These are phyloP conservation scores for Quercus lobata DNA, from an alignment of 331 rosid genomes.

Conservation along the genomic window DNA sequence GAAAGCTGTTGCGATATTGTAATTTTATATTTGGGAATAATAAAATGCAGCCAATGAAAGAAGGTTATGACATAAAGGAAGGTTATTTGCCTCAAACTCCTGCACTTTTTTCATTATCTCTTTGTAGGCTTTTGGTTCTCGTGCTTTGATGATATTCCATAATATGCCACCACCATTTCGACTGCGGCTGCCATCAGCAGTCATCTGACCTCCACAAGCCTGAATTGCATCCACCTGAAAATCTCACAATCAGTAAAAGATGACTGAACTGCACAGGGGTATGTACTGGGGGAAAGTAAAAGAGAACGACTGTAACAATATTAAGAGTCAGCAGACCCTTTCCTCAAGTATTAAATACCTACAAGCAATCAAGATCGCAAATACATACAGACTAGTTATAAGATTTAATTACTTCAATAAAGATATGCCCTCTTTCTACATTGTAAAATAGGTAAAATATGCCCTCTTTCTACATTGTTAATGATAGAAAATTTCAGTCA, in stretches of 20 bases:
- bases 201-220: slow-evolving; percentile 88
- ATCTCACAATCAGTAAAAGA: slow-evolving; percentile 18
- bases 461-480: background rate
- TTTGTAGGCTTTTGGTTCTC: slow-evolving; percentile 79
- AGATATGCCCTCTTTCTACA: background rate
- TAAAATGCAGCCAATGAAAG: background rate
- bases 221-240: slow-evolving; percentile 80
- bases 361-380: slow-evolving; percentile 9
- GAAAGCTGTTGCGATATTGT: background rate
- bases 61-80: background rate
- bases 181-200: slow-evolving; percentile 65
- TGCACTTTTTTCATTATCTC: slow-evolving; percentile 85
- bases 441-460: background rate
- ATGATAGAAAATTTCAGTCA: slow-evolving; percentile 16
- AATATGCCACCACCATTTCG: slow-evolving; percentile 87
- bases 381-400: background rate
- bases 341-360: background rate
- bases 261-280: background rate
- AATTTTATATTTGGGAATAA: background rate
- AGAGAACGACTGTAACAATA: slow-evolving; percentile 10
- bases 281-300: slow-evolving; percentile 1
- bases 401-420: background rate
- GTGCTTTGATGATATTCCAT: slow-evolving; percentile 78
- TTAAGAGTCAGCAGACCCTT: background rate
- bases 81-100: slow-evolving; percentile 70